Conservation (phyloP, 805 yeast species). For the Lipomyces yamadae region DNA sequence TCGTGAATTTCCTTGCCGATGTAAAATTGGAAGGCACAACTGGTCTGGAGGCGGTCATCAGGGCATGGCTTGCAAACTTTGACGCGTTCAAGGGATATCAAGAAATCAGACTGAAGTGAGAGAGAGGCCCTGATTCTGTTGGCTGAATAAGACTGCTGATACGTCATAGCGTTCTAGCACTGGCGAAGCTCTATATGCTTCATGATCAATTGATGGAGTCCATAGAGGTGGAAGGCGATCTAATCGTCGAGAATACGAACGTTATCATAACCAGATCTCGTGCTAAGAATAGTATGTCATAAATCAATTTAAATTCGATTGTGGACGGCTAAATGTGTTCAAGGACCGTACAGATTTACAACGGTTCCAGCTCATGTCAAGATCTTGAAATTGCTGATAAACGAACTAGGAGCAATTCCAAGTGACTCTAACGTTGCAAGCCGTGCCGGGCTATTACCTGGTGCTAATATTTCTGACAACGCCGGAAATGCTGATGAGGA, state of each 20-base stretch:
- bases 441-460: conserved; percentile 43
- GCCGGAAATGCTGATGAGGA: conserved; percentile 43
- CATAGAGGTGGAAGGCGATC: conserved; percentile 76
- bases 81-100: conserved; percentile 80
- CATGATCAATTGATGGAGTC: conserved; percentile 57
- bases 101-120: conserved; percentile 59
- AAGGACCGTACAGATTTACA: conserved; percentile 60
- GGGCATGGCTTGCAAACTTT: conserved; percentile 83
- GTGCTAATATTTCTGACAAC: conserved; percentile 23
- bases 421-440: conserved; percentile 53
- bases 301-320: background rate
- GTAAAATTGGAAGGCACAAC: conserved; percentile 36
- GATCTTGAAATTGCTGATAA: conserved; percentile 69
- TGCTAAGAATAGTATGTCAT: conserved; percentile 53
- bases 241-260: conserved; percentile 61
- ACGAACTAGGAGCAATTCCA: conserved; percentile 70
- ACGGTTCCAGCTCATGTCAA: conserved; percentile 71
- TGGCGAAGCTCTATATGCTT: conserved; percentile 67
- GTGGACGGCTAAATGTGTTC: conserved; percentile 41
- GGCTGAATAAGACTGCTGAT: conserved; percentile 44
- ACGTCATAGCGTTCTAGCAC: conserved; percentile 57
- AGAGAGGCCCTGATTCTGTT: background rate
- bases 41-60: conserved; percentile 63
- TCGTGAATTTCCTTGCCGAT: conserved; percentile 62
- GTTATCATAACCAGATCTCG: conserved; percentile 85